These are phyloP conservation scores for Aspergillus ibericus DNA, from an alignment of 2,329 filamentous ascomycete genomes.

Conservation along the genomic window DNA sequence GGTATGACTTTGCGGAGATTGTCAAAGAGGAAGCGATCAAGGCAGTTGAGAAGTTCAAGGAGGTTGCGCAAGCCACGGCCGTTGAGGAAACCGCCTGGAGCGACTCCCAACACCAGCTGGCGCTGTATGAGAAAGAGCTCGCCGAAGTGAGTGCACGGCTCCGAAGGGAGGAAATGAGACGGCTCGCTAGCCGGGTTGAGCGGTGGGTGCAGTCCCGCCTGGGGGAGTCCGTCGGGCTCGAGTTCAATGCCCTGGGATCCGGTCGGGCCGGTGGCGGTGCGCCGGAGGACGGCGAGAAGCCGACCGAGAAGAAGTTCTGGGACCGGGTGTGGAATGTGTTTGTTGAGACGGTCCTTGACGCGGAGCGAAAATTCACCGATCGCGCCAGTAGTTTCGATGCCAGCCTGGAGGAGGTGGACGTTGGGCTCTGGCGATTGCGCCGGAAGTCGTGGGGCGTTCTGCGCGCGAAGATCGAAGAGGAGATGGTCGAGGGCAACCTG, in stretches of 20 bases:
- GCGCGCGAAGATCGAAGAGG: conserved; percentile 87
- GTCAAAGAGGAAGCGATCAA: conserved; percentile 78
- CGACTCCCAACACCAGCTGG: conserved; percentile 76
- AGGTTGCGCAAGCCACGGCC: conserved; percentile 69
- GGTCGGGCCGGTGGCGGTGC: conserved; percentile 80
- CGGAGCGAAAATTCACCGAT: conserved; percentile 80
- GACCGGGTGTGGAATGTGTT: conserved; percentile 93
- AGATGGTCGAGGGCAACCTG: conserved; percentile 97
- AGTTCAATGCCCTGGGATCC: conserved; percentile 94
- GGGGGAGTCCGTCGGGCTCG: conserved; percentile 81
- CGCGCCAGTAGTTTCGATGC: conserved; percentile 93
- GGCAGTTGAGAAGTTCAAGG: conserved; percentile 72
- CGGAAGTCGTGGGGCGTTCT: conserved; percentile 94
- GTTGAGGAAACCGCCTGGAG: conserved; percentile 86
- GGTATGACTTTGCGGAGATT: conserved; percentile 94
- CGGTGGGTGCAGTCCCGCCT: conserved; percentile 89
- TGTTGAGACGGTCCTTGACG: conserved; percentile 76
- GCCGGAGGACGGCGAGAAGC: conserved; percentile 73
- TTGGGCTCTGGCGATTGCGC: conserved; percentile 87
- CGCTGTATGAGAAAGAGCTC: conserved; percentile 83
- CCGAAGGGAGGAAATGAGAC: conserved; percentile 93
- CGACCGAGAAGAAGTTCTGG: conserved; percentile 84
- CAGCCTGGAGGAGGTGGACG: conserved; percentile 82
- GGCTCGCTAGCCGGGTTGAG: conserved; percentile 85
- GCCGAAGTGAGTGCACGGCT: conserved; percentile 82